phyloP scores from a whole-genome alignment of 2,329 filamentous ascomycete species.

The Metarhizium humberi region DNA sequence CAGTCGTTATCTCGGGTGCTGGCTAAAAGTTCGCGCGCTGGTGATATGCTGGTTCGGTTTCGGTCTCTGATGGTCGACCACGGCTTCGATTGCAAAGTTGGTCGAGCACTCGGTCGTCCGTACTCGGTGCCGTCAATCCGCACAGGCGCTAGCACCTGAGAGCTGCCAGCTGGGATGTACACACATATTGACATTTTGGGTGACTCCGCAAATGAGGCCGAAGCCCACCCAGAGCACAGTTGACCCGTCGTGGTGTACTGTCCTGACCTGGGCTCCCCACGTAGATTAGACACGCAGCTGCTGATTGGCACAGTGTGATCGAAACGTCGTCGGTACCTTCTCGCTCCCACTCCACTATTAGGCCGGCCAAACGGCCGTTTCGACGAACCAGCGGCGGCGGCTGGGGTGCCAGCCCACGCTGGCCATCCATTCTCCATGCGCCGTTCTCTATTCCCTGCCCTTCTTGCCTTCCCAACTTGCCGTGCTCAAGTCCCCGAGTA shows the following conservation, averaged over 20 bases:
- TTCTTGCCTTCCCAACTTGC: conserved; percentile 13
- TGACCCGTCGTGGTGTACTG: no score
- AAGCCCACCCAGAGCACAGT: conserved; percentile 1
- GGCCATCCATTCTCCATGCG: not conserved
- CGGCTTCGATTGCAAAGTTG: not conserved
- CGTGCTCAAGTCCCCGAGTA: conserved; percentile 10
- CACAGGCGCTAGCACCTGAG: not conserved
- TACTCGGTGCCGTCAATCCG: no score
- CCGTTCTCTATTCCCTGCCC: conserved; percentile 9
- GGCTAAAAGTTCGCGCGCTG: no score
- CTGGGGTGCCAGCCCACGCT: conserved; percentile 1
- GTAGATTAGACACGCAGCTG: not conserved
- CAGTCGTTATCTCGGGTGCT: no score
- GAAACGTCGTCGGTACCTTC: conserved; percentile 6
- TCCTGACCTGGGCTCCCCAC: no score
- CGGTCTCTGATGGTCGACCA: no score
- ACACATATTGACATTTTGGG: conserved; percentile 1
- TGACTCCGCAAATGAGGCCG: conserved; percentile 9
- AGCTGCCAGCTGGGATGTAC: not conserved
- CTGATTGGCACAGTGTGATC: conserved; percentile 1
- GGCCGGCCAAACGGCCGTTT: conserved; percentile 47
- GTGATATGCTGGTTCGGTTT: no score
- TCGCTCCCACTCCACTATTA: conserved; percentile 41
- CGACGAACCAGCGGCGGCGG: conserved; percentile 24
- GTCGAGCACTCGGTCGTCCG: no score